phyloP scores from a whole-genome alignment of 2,329 filamentous ascomycete genomes.

The Monosporascus sp. region DNA sequence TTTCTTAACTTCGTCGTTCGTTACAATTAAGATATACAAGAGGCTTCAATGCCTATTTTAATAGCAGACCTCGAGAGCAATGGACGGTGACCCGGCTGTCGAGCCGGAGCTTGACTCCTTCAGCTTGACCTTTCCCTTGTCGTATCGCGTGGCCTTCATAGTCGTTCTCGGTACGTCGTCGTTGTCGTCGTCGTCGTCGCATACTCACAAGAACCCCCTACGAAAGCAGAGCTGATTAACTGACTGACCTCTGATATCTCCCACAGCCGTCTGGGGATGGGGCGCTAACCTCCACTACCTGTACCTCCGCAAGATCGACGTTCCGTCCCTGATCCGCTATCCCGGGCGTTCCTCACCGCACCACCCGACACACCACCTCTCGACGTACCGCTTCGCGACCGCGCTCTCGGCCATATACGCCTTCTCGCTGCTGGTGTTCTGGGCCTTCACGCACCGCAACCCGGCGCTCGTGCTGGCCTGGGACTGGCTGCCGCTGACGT shows the following conservation, averaged over 20 bases:
- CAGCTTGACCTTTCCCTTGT: constrained; percentile 80
- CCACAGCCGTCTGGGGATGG: constrained; percentile 88
- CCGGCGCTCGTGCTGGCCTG: constrained; percentile 66
- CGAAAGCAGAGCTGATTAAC: background rate
- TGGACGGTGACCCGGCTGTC: constrained; percentile 71
- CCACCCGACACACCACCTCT: constrained; percentile 71
- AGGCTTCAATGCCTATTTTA: constrained; percentile 12
- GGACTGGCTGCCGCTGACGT: constrained; percentile 82
- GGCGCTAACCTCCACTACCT: constrained; percentile 88
- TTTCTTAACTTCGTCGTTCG: too few species aligned
- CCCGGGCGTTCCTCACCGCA: constrained; percentile 66
- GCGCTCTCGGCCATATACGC: constrained; percentile 68
- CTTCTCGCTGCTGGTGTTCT: constrained; percentile 75
- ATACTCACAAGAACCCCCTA: background rate
- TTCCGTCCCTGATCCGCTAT: constrained; percentile 82
- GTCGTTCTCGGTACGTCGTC: constrained; percentile 67
- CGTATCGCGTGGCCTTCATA: constrained; percentile 83
- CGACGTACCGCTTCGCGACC: constrained; percentile 80
- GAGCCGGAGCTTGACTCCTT: constrained; percentile 75
- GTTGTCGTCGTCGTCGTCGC: constrained; percentile 3
- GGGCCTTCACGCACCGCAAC: constrained; percentile 70
- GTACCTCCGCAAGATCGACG: constrained; percentile 74
- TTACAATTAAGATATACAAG: too few species aligned
- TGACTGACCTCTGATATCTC: constrained; percentile 6
- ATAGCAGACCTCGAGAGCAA: constrained; percentile 28